These are phyloP conservation scores for Aspergillus panamensis DNA, from an alignment of 495 filamentous ascomycete species.

Conservation along the genomic window DNA sequence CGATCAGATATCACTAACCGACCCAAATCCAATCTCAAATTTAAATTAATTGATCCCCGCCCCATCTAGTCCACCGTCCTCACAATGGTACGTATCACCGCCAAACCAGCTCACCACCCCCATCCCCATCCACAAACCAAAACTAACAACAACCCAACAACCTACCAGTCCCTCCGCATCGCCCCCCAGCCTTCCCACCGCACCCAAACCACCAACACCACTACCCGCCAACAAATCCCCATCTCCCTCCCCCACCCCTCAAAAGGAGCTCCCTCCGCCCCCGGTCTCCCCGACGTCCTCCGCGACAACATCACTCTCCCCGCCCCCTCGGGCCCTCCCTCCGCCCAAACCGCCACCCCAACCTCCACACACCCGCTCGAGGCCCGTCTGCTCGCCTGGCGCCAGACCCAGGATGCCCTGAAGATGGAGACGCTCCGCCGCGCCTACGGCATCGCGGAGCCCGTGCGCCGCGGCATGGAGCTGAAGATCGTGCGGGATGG, in stretches of 20 bases:
- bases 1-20: too few species aligned
- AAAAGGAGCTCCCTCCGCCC: conserved; percentile 77
- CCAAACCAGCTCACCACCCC: conserved; percentile 8
- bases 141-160: background rate
- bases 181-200: conserved; percentile 62
- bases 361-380: conserved; percentile 84
- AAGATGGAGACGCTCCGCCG: conserved; percentile 86
- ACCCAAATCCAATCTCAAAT: too few species aligned
- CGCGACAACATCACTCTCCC: conserved; percentile 68
- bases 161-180: conserved; percentile 79
- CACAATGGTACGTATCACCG: background rate
- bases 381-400: conserved; percentile 78
- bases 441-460: conserved; percentile 89
- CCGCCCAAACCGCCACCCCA: conserved; percentile 42
- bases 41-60: too few species aligned
- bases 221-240: conserved; percentile 35
- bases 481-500: conserved; percentile 70
- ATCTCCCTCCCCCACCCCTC: conserved; percentile 38
- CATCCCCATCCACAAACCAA: background rate
- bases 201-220: conserved; percentile 55
- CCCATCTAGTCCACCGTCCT: background rate
- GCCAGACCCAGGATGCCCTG: conserved; percentile 74
- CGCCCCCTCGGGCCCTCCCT: conserved; percentile 42
- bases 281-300: conserved; percentile 87
- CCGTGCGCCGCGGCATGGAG: conserved; percentile 92